Conservation (phyloP, 2,329 filamentous ascomycete genomes). For the Trichophyton simii region DNA sequence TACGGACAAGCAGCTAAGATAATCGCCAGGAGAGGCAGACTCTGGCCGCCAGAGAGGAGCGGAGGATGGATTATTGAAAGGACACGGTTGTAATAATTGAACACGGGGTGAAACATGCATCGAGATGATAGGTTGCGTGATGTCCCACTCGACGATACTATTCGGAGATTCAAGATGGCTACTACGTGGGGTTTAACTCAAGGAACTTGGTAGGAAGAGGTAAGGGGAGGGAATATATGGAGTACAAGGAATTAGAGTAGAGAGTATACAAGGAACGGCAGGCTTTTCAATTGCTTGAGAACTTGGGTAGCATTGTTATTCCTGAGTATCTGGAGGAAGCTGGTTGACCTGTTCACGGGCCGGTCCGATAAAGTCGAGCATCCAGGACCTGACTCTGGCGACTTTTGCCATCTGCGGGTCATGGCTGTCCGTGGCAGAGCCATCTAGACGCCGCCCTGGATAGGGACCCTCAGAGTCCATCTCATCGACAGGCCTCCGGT, state of each 20-base stretch:
- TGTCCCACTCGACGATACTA: not conserved
- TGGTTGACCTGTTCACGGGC: not conserved
- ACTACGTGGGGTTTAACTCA: not conserved
- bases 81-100: not conserved
- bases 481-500: slow-evolving; percentile 42
- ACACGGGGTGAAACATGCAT: not conserved
- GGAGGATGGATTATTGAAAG: not conserved
- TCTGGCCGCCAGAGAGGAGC: not conserved
- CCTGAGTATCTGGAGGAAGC: slow-evolving; percentile 27
- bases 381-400: slow-evolving; percentile 60
- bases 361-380: slow-evolving; percentile 51
- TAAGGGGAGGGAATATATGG: too few relatives aligned
- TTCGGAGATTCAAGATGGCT: not conserved
- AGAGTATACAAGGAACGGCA: too few relatives aligned
- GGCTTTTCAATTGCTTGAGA: too few relatives aligned
- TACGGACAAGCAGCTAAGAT: not conserved
- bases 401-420: slow-evolving; percentile 51
- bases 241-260: too few relatives aligned
- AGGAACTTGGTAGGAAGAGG: too few relatives aligned
- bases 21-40: not conserved
- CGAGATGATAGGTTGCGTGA: not conserved
- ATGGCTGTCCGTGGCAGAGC: slow-evolving; percentile 15
- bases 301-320: too few relatives aligned
- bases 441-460: slow-evolving; percentile 17
- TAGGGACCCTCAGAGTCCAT: slow-evolving; percentile 40